Evolutionary conservation across 2,329 filamentous ascomycete species (phyloP), one percentile per base, ranked within the genome.

Genomic region (Parastagonospora nodorum): DNA sequence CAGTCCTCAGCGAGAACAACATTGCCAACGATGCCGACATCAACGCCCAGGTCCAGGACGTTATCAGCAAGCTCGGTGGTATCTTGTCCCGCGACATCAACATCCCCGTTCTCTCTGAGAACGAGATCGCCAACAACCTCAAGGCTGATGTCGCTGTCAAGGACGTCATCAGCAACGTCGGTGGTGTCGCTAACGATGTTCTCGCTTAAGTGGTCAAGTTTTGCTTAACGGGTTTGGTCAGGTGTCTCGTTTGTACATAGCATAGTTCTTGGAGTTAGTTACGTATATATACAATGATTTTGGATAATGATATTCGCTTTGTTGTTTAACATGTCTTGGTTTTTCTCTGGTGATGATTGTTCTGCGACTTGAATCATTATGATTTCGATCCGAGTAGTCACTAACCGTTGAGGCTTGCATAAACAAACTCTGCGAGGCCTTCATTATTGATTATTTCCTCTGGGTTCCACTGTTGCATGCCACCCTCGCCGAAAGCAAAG

Each of bases 401-500:
- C 36, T 48, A 48, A 6, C 44, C 43, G 33, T 53, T 38, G 2
- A 57, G 39, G 11, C 51, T 53, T n/a, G 42, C 42, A n/a, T 56
- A 55, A n/a, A 57, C 42, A 33, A 51, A 57, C n/a, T 61, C 53
- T 2, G 58, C 51, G 10, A 58, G 54, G 19, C 49, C 24, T 6
- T 45, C 50, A 8, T 42, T 51, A 29, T 33, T 47, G 8, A 61
- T 15, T 2, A 62, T n/a, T 9, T 63, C 61, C 8, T 55, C 55
- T 4, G 61, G 59, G 32, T 51, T 59, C 58, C 62, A 62, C 30
- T 60, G 54, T 27, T 64, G 51, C 43, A 63, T 55, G 3, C 63
- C 59, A 2, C 64, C 64, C 32, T 69, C 63, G 4, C 66, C 64
- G 42, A 68, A 69, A 1, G 63, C 63, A 48, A 68, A 67, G 39